A percentile compares a stretch with the other conserved stretches of the same genome.
Evolutionary conservation across 306 rosid species (phyloP).

Genomic region (Gynostemma pentaphyllum): DNA sequence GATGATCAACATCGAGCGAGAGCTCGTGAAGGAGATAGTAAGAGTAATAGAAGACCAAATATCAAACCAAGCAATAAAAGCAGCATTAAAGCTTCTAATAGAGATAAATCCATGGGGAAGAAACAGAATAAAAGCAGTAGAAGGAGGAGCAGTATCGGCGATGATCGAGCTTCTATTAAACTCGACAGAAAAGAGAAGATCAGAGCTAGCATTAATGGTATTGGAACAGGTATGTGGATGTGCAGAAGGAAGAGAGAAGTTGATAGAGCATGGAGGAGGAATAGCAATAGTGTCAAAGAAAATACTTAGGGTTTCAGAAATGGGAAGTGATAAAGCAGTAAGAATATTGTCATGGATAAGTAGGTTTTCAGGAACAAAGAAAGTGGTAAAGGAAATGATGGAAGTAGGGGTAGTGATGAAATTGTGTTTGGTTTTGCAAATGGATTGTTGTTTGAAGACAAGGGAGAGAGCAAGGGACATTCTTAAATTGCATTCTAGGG

Average conservation of each 20-base stretch:
- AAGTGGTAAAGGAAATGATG: constrained; percentile 58
- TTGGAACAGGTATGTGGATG: constrained; percentile 66
- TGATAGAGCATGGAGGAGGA: constrained; percentile 60
- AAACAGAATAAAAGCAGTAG: constrained; percentile 70
- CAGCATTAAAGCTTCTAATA: constrained; percentile 49
- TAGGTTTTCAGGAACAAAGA: constrained; percentile 37
- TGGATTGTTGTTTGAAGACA: constrained; percentile 43
- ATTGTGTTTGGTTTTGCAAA: constrained; percentile 69
- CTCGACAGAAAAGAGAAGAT: constrained; percentile 22
- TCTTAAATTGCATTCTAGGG: constrained; percentile 49
- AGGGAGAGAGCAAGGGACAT: constrained; percentile 62
- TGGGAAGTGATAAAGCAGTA: constrained; percentile 57
- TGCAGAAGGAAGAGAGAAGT: constrained; percentile 69
- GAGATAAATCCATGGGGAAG: constrained; percentile 77
- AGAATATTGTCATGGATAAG: constrained; percentile 48
- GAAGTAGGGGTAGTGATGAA: constrained; percentile 64
- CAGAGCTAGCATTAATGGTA: constrained; percentile 38
- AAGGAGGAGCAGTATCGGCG: constrained; percentile 31
- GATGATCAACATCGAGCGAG: constrained; percentile 18
- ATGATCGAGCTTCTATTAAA: constrained; percentile 46
- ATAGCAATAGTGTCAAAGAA: constrained; percentile 66
- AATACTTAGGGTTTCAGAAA: constrained; percentile 54
- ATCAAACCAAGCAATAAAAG: constrained; percentile 49
- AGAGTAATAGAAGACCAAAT: constrained; percentile 32
- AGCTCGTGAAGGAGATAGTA: constrained; percentile 24